Evolutionary conservation across 208 protist species (phyloP).

Genomic region (Crithidia thermophila): DNA sequence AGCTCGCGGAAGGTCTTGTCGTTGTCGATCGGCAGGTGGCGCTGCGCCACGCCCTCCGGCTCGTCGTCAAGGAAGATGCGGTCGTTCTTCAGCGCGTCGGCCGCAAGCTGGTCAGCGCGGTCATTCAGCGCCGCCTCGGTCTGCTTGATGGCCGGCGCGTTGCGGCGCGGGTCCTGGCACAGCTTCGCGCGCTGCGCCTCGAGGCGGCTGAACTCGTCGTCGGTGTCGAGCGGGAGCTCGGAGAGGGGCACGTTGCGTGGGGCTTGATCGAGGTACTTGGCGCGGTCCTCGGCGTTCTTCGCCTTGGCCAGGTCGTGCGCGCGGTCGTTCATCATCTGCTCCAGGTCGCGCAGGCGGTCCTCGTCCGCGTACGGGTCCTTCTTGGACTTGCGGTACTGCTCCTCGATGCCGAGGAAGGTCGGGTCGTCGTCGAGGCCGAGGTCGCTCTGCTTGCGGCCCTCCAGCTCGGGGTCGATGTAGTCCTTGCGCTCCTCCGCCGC

Average conservation of each 20-base stretch:
- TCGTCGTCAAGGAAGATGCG: constrained; percentile 80
- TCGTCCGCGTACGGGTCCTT: constrained; percentile 65
- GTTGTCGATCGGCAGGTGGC: constrained; percentile 65
- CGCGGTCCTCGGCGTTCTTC: constrained; percentile 65
- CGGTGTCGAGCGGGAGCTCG: constrained; percentile 79
- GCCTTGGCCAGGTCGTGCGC: constrained; percentile 65
- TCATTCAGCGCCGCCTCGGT: constrained; percentile 63
- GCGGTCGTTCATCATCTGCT: constrained; percentile 75
- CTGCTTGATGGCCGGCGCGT: constrained; percentile 47
- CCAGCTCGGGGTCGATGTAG: constrained; percentile 70
- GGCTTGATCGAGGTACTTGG: constrained; percentile 44
- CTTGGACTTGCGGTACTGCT: constrained; percentile 60
- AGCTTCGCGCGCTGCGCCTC: constrained; percentile 68
- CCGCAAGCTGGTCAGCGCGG: constrained; percentile 62
- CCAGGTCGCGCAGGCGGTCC: constrained; percentile 52
- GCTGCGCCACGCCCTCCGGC: constrained; percentile 61
- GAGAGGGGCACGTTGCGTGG: constrained; percentile 52
- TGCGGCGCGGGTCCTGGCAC: constrained; percentile 52
- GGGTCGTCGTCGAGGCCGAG: constrained; percentile 64
- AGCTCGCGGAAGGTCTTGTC: constrained; percentile 64
- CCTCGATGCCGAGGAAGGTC: constrained; percentile 67
- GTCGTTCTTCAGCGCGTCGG: constrained; percentile 72
- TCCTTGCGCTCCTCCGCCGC: constrained; percentile 56
- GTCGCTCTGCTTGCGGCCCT: constrained; percentile 54
- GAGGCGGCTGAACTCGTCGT: constrained; percentile 62